These are phyloP conservation scores for Fusarium neocosmosporiellum DNA, from an alignment of 2,329 filamentous ascomycete genomes.

Conservation along the genomic window DNA sequence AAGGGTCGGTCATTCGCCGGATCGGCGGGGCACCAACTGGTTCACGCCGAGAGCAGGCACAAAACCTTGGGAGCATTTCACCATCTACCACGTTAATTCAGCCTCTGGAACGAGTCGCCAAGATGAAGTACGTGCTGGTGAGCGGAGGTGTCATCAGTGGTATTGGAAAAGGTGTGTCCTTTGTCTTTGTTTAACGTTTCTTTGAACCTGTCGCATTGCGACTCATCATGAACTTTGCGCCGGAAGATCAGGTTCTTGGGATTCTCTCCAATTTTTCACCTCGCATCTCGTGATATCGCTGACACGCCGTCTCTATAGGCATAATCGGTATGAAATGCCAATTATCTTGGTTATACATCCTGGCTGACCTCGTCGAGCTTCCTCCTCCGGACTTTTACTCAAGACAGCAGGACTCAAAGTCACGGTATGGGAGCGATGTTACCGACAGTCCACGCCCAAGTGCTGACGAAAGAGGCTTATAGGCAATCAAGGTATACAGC, in stretches of 20 bases:
- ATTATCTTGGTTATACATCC: not conserved
- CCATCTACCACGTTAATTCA: not conserved
- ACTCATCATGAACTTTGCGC: not conserved
- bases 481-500: slow-evolving; percentile 29
- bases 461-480: not conserved
- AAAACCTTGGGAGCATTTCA: not conserved
- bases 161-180: slow-evolving; percentile 15
- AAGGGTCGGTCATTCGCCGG: not conserved
- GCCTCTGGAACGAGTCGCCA: not conserved
- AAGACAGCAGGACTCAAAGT: slow-evolving; percentile 84
- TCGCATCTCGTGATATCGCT: not conserved
- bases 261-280: not conserved
- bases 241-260: not conserved
- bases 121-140: slow-evolving; percentile 17
- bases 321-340: not conserved
- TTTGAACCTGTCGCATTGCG: not conserved
- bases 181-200: not conserved
- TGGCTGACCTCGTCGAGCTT: slow-evolving; percentile 16
- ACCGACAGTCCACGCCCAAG: not conserved
- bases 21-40: not conserved
- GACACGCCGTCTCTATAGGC: not conserved
- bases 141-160: slow-evolving; percentile 17
- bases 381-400: slow-evolving; percentile 73
- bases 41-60: not conserved
- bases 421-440: slow-evolving; percentile 40